These are phyloP conservation scores for Dendrobium chrysotoxum DNA, from an alignment of 106 monocot genomes.

Conservation along the genomic window DNA sequence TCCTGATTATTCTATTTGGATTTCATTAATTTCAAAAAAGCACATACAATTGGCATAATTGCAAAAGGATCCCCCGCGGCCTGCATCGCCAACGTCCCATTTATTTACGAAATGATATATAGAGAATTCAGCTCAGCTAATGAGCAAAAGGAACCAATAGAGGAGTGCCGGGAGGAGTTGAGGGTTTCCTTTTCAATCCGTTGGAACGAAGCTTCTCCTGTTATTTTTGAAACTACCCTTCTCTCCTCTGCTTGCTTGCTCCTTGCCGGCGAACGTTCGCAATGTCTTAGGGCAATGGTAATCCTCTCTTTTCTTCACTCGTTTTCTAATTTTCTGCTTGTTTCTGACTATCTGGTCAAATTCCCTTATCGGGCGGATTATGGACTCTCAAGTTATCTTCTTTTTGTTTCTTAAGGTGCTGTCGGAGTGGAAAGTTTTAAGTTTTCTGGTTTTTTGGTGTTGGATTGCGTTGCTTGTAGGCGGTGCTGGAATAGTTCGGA, in stretches of 20 bases:
- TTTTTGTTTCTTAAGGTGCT: background rate
- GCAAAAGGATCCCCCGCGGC: too few species aligned
- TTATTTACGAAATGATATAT: background rate
- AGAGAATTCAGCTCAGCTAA: background rate
- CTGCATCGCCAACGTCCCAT: too few species aligned
- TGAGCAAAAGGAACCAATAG: background rate
- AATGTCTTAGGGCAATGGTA: conserved; percentile 9
- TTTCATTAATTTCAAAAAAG: too few species aligned
- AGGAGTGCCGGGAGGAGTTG: background rate
- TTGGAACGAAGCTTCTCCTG: conserved; percentile 6
- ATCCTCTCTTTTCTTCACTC: background rate
- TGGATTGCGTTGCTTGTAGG: background rate
- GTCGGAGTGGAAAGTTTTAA: background rate
- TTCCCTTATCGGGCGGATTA: background rate
- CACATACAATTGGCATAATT: too few species aligned
- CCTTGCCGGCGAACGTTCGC: background rate
- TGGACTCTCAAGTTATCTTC: background rate
- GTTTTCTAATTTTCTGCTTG: background rate
- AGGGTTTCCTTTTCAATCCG: conserved; percentile 5
- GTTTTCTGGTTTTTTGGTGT: background rate
- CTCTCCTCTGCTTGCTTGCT: background rate
- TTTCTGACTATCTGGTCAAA: background rate
- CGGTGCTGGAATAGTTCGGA: background rate
- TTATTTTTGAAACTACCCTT: background rate
- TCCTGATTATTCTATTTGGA: too few species aligned